Percentiles rank a stretch among this genome's conserved stretches.
These are phyloP conservation scores for Phytopythium oedochilum DNA, from an alignment of 352 stramenopile genomes.

Conservation along the genomic window DNA sequence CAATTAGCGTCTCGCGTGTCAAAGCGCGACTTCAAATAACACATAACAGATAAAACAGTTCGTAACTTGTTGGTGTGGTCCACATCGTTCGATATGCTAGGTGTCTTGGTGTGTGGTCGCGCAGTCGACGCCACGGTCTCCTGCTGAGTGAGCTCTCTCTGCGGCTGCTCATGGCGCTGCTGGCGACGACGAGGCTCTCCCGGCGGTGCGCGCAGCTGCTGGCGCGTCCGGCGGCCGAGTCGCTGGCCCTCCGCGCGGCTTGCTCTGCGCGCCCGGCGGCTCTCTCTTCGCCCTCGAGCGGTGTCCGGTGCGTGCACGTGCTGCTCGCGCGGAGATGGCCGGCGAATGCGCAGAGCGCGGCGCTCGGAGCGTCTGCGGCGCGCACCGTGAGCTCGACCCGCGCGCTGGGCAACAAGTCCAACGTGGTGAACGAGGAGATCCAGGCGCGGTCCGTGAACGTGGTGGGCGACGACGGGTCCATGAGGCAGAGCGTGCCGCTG, in stretches of 20 bases:
- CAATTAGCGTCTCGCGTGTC: neutral
- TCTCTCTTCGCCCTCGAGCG: neutral
- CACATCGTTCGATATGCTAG: neutral
- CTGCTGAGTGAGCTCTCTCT: too few relatives aligned
- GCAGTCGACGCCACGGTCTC: too few relatives aligned
- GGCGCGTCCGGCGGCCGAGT: neutral
- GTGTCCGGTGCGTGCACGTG: neutral
- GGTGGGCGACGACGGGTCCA: constrained; percentile 42
- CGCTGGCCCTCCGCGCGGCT: neutral
- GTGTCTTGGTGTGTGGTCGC: neutral
- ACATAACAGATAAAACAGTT: too few relatives aligned
- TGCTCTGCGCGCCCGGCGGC: neutral
- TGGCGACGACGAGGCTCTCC: constrained; percentile 1
- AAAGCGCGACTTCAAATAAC: too few relatives aligned
- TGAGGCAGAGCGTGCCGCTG: constrained; percentile 48
- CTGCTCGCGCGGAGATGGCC: neutral
- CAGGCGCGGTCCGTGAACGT: constrained; percentile 43
- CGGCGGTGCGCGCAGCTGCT: constrained; percentile 2
- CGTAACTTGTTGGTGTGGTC: too few relatives aligned
- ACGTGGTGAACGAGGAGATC: constrained; percentile 63
- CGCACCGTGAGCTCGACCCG: constrained; percentile 21
- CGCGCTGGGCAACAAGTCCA: constrained; percentile 37
- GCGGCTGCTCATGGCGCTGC: constrained; percentile 3
- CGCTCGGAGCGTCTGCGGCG: too few relatives aligned
- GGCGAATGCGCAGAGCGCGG: neutral